Base-by-base conservation (phyloP, 768 basidiomycete species). In the Boletellus ananiceps region DNA sequence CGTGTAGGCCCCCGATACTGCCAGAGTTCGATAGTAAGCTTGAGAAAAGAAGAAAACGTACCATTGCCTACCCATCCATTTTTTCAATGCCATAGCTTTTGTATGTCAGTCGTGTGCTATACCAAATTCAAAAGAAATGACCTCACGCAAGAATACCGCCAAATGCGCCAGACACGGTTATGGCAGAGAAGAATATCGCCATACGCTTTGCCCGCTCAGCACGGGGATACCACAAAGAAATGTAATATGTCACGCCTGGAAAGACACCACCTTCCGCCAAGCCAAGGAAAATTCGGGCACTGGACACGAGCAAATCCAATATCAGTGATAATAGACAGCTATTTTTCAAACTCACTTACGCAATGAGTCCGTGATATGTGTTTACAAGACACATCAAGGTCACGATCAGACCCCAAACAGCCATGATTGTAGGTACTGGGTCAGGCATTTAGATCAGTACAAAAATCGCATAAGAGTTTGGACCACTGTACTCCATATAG, bases 151-250 rank as follows among this genome's bases (percentile, higher is more conserved):
- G 66, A 34, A 80, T 49, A 23, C 80, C 78, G 41, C 79, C 74
- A 58, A 67, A 80, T 46, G 68, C 64, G 36, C 72, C 81, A 21
- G 79, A 74, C 42, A 78, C 53, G 2, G 79, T 81, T 11, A 80
- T 78, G 44, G 79, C 78, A 14, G 76, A 75, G 63, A 79, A 75
- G 70, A 84, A 84, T 16, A 82, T 65, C 3, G 82, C 79, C 29
- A 79, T 71, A 32, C 82, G 76, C 50, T 66, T 67, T 8, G 76
- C 80, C 44, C 77, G 76, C 57, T 83, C 82, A 40, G 68, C 66
- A 38, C 77, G 69, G 11, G 78, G 73, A 60, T 86, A 80, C 81
- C 81, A 84, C 40, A 76, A 64, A 3, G 78, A 78, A 23, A 81
- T 63, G 33, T 69, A 72, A 48, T 67, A 77, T 11, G 69, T 61